These are phyloP conservation scores for Danielozyma ontarioensis DNA, from an alignment of 805 yeast genomes.

Conservation along the genomic window DNA sequence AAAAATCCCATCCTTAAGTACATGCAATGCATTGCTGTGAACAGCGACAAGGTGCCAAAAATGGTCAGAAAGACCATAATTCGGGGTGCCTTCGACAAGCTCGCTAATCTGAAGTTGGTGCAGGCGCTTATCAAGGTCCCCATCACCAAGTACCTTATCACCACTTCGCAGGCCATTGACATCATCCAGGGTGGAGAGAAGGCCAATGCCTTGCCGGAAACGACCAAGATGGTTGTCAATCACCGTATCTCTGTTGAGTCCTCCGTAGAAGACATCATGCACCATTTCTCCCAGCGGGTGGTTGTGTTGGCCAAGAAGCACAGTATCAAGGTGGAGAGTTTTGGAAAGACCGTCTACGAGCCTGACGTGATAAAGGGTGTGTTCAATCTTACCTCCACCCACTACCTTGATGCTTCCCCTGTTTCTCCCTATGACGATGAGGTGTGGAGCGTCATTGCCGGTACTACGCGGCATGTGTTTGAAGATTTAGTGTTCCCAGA, in stretches of 20 bases:
- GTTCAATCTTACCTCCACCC: slow-evolving; percentile 10
- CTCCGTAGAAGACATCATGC: slow-evolving; percentile 15
- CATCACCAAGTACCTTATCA: slow-evolving; percentile 21
- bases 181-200: slow-evolving; percentile 33
- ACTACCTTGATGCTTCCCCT: slow-evolving; percentile 41
- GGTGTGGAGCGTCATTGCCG: slow-evolving; percentile 40
- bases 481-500: slow-evolving; percentile 39
- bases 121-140: slow-evolving; percentile 11
- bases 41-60: slow-evolving; percentile 21
- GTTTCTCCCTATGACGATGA: slow-evolving; percentile 19
- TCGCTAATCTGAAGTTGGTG: slow-evolving; percentile 25
- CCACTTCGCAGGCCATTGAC: slow-evolving; percentile 32
- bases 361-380: slow-evolving; percentile 13
- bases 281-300: slow-evolving; percentile 18
- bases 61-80: slow-evolving; percentile 25
- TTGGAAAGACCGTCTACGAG: slow-evolving; percentile 2
- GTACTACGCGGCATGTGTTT: slow-evolving; percentile 41
- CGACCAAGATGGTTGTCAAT: slow-evolving; percentile 23
- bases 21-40: slow-evolving; percentile 61
- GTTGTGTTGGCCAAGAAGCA: slow-evolving; percentile 21
- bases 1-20: slow-evolving; percentile 56
- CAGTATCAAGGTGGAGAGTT: slow-evolving; percentile 13
- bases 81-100: slow-evolving; percentile 30
- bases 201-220: slow-evolving; percentile 37
- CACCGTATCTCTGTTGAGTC: slow-evolving; percentile 32